Conservation (phyloP, 148 eudicot species). For the Camellia sinensis region DNA sequence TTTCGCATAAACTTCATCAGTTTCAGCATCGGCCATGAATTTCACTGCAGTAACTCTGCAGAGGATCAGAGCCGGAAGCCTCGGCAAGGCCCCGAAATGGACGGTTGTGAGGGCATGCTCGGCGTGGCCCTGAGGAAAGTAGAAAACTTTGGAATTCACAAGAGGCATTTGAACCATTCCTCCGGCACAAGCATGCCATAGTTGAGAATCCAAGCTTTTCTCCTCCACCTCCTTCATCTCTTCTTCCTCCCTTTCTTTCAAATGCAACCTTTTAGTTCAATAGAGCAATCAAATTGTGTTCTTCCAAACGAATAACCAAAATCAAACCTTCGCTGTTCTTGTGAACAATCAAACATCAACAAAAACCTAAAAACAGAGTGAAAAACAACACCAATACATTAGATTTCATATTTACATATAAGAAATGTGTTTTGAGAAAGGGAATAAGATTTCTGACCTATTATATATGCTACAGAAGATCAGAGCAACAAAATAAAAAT, state of each 20-base stretch:
- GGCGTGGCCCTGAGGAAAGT: constrained; percentile 60
- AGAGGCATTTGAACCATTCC: constrained; percentile 60
- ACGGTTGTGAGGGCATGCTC: constrained; percentile 43
- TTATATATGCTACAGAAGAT: not conserved
- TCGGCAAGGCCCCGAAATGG: constrained; percentile 33
- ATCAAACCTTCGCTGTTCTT: not conserved
- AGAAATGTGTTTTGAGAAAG: not conserved
- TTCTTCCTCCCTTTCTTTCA: not conserved
- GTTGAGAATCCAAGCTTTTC: constrained; percentile 43
- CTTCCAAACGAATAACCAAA: not conserved
- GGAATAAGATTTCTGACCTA: not conserved
- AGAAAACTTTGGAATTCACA: constrained; percentile 42
- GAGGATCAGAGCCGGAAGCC: constrained; percentile 36
- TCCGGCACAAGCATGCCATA: constrained; percentile 69
- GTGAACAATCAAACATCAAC: not conserved
- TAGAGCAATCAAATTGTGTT: not conserved
- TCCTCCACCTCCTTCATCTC: constrained; percentile 36
- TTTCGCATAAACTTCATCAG: constrained; percentile 53
- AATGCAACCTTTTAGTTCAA: not conserved
- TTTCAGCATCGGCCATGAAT: constrained; percentile 47
- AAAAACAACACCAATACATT: not conserved
- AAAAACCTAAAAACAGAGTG: not conserved
- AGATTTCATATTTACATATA: not conserved
- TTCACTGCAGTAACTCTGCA: constrained; percentile 39
- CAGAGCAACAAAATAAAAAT: not conserved